phyloP scores from a whole-genome alignment of 345 rosid genomes.

The Linum trigynum region DNA sequence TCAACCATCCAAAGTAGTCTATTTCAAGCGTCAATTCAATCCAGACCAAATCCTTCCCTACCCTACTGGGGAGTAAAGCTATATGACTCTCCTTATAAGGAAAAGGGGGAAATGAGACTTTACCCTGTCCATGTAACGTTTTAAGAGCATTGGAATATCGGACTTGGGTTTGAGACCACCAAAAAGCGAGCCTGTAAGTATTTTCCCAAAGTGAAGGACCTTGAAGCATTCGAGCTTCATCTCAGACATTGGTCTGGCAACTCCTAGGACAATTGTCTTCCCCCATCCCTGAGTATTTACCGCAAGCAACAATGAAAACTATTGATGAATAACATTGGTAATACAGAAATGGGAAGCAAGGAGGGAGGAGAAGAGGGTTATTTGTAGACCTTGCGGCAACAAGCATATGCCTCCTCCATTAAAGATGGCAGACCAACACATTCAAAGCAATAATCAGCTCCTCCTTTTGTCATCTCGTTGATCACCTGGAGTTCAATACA shows the following conservation, averaged over 20 bases:
- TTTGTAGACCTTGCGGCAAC: constrained; percentile 51
- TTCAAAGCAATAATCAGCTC: constrained; percentile 83
- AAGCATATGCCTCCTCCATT: constrained; percentile 60
- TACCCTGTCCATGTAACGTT: constrained; percentile 57
- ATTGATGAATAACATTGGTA: background rate
- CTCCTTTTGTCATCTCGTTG: constrained; percentile 64
- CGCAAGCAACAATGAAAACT: background rate
- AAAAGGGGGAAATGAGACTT: background rate
- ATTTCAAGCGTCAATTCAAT: too few relatives aligned
- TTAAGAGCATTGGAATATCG: constrained; percentile 65
- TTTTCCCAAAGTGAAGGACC: constrained; percentile 52
- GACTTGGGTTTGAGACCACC: constrained; percentile 84
- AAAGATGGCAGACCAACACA: constrained; percentile 53
- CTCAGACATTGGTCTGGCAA: constrained; percentile 55
- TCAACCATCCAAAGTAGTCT: too few relatives aligned
- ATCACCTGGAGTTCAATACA: constrained; percentile 28
- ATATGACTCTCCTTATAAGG: background rate
- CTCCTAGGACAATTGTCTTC: constrained; percentile 68
- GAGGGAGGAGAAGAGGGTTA: background rate
- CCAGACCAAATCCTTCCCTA: too few relatives aligned
- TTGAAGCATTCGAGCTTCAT: constrained; percentile 40
- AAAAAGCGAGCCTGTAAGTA: constrained; percentile 49
- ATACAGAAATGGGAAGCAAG: background rate
- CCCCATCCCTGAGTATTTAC: constrained; percentile 74
- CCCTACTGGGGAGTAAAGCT: too few relatives aligned